Conservation (phyloP, 441 rosid genomes). For the Gossypium schwendimanii region DNA sequence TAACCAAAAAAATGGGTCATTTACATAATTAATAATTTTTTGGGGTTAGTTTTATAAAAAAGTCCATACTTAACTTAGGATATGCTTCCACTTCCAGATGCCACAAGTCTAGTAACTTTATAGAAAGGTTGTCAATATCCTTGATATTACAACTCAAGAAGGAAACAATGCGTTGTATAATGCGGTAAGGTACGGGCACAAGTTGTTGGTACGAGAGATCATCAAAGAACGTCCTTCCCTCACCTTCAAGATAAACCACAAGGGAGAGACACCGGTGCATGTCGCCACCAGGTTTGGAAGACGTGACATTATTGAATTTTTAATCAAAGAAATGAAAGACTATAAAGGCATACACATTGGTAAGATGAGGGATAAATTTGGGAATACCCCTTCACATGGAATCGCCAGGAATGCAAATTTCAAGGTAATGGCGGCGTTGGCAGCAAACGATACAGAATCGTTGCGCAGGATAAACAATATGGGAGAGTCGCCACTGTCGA, state of each 20-base stretch:
- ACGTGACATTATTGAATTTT: not conserved
- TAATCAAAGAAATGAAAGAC: not conserved
- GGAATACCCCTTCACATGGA: conserved; percentile 5
- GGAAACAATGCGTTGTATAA: conserved; percentile 12
- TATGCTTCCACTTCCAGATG: conserved; percentile 3
- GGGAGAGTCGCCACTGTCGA: not conserved
- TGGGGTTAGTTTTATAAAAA: too few species aligned
- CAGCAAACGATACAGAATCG: not conserved
- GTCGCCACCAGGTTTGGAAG: not conserved
- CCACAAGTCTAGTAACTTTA: not conserved
- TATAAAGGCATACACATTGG: not conserved
- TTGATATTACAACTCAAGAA: not conserved
- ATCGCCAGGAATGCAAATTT: not conserved
- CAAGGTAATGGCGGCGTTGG: not conserved
- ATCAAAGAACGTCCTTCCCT: not conserved
- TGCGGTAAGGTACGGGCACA: conserved; percentile 7
- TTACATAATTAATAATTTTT: too few species aligned
- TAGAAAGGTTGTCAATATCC: not conserved
- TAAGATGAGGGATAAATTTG: not conserved
- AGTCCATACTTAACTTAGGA: not conserved
- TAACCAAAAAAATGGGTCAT: too few species aligned
- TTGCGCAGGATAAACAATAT: not conserved
- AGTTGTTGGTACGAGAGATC: not conserved
- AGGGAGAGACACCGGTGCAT: conserved; percentile 6
- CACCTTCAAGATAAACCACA: not conserved